A percentile compares a stretch with the other conserved stretches of the same genome.
Evolutionary conservation across 176 grass and related monocot species (phyloP).

Genomic region (Avena eriantha): DNA sequence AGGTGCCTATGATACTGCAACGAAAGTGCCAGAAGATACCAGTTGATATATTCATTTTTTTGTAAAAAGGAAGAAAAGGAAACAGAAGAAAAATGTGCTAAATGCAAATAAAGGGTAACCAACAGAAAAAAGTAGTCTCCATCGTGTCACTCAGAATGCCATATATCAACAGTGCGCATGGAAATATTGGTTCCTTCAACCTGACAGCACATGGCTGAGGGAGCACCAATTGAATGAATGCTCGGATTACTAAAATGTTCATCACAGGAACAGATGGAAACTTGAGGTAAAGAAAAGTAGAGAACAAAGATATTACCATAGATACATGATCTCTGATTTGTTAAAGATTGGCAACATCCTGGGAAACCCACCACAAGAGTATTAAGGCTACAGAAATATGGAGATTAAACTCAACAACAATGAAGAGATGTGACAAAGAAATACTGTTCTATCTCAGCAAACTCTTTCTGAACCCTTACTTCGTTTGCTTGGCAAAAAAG

Average conservation of each 20-base stretch:
- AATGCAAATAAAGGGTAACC: background rate
- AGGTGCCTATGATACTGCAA: background rate
- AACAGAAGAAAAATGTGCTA: background rate
- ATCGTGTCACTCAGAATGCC: conserved; percentile 60
- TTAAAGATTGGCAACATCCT: background rate
- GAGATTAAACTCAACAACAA: background rate
- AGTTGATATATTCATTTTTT: background rate
- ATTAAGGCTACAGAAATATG: background rate
- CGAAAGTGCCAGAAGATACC: too few species aligned
- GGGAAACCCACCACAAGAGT: conserved; percentile 2
- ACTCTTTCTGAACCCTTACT: background rate
- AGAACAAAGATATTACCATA: background rate
- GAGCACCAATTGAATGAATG: conserved; percentile 53
- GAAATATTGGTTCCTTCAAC: conserved; percentile 51
- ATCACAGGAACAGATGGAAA: conserved; percentile 46
- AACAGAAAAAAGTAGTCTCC: background rate
- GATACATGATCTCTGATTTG: background rate
- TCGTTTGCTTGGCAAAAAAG: background rate
- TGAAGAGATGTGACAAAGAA: background rate
- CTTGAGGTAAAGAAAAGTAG: background rate
- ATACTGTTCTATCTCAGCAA: background rate
- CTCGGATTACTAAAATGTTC: conserved; percentile 73
- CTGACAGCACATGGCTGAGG: conserved; percentile 31
- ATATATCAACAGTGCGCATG: conserved; percentile 46
- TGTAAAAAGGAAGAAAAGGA: background rate